These are phyloP conservation scores for Trypanosomatidae sp. DNA, from an alignment of 208 protist genomes.

Conservation along the genomic window DNA sequence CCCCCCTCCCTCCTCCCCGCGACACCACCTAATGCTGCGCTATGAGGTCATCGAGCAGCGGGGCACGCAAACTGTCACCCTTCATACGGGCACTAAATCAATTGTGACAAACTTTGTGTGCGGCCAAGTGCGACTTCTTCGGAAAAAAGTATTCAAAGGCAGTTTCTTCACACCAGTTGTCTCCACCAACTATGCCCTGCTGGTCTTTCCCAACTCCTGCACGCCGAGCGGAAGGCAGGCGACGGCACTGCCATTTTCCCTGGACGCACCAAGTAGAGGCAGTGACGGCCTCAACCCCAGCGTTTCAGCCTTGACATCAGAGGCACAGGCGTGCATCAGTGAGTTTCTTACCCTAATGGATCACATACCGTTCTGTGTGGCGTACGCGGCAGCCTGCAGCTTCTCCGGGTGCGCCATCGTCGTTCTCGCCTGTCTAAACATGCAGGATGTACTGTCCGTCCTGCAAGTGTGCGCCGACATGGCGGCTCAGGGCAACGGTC, in stretches of 20 bases:
- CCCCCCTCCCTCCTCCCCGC: neutral
- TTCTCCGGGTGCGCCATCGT: conserved; percentile 49
- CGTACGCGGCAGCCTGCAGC: conserved; percentile 55
- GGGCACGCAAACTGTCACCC: conserved; percentile 22
- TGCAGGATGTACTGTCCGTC: conserved; percentile 49
- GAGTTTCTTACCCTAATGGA: conserved; percentile 27
- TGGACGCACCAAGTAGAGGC: neutral
- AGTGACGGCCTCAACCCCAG: neutral
- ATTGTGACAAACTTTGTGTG: conserved; percentile 9
- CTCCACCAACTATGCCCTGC: conserved; percentile 58
- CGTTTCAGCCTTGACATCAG: conserved; percentile 6
- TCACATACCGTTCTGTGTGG: conserved; percentile 25
- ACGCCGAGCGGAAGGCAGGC: neutral
- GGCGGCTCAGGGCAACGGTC: conserved; percentile 22
- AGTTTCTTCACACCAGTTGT: conserved; percentile 78
- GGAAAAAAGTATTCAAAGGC: conserved; percentile 60
- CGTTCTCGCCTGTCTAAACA: conserved; percentile 42
- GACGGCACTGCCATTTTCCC: neutral
- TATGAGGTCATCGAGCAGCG: conserved; percentile 16
- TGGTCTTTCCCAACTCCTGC: conserved; percentile 59
- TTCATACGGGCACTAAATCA: conserved; percentile 8
- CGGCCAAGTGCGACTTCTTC: conserved; percentile 59
- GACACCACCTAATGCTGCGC: conserved; percentile 9
- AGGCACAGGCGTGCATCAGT: conserved; percentile 39
- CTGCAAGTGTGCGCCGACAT: conserved; percentile 41